Base-by-base conservation (phyloP, 2,329 filamentous ascomycete species). In the Ophiocordyceps camponoti-saundersi region DNA sequence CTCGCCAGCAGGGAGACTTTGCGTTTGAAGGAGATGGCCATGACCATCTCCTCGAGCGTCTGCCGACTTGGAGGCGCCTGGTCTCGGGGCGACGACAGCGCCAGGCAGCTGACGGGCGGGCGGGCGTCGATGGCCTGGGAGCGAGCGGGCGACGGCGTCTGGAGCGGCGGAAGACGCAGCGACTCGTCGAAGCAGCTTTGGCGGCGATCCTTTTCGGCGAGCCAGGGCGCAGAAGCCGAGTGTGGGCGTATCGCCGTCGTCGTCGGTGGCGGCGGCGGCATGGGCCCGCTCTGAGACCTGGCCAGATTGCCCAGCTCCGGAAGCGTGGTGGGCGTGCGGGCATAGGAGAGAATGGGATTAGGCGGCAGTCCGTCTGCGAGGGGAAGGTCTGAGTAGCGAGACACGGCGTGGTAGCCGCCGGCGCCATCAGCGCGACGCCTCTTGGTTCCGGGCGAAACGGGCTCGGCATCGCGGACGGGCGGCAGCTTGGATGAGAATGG, bases 1-100 rank as follows among this genome's bases (percentile, higher is more conserved):
- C 79, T 80, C 16, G 78, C 72, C 32, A 96, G 69, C 2, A 90
- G 73, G 44, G 79, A 78, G 54, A 95, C 76, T 62, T 94, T 95
- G 53, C 79, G 79, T 42, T 79, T 64, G 55, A 84, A 82, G 0
- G 82, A 75, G 46, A 92, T 83, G 23, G 72, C 77, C 79, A 85
- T 85, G 49, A 89, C 77, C 66, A 83, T 47, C n/a, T 48, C 32
- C 20, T 49, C 41, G 21, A 48, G 29, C 18, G 49, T 46, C 22
- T 39, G 36, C n/a, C 16, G 36, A n/a, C 47, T 80, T 8, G 80
- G 3, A n/a, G 26, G 12, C 15, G 29, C n/a, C 15, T 45, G n/a
- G 10, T 48, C 44, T 46, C 44, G 42, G 13, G 49, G 47, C 20
- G 46, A 50, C 20, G 46, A 51, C 40, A 48, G 32, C 36, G 53